These are phyloP conservation scores for Pterula multifida DNA, from an alignment of 1,284 basidiomycete species.

Conservation along the genomic window DNA sequence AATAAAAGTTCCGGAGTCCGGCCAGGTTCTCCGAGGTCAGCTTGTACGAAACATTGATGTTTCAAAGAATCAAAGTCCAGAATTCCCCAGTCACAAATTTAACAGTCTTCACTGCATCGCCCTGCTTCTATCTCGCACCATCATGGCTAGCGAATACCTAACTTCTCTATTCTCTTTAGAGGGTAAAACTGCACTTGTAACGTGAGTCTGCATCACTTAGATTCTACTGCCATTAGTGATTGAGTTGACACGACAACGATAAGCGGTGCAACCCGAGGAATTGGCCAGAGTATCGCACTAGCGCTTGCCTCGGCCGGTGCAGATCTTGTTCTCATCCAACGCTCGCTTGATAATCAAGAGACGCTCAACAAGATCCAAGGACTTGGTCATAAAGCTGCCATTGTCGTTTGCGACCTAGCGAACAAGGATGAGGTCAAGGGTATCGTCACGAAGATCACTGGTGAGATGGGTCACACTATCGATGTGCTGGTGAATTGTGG, in stretches of 20 bases:
- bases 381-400: slow-evolving; percentile 28
- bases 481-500: slow-evolving; percentile 91
- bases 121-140: too few relatives aligned
- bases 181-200: slow-evolving; percentile 54
- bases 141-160: slow-evolving; percentile 9
- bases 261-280: slow-evolving; percentile 32
- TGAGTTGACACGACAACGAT: slow-evolving; percentile 10
- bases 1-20: too few relatives aligned
- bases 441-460: slow-evolving; percentile 45
- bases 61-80: too few relatives aligned
- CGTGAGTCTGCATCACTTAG: slow-evolving; percentile 49
- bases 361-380: slow-evolving; percentile 44
- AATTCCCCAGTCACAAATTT: too few relatives aligned
- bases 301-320: slow-evolving; percentile 76
- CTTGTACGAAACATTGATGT: too few relatives aligned
- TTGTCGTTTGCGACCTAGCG: slow-evolving; percentile 69
- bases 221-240: slow-evolving; percentile 14
- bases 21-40: too few relatives aligned
- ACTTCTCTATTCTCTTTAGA: slow-evolving; percentile 45
- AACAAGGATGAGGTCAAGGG: slow-evolving; percentile 22
- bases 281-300: slow-evolving; percentile 61
- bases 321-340: slow-evolving; percentile 62
- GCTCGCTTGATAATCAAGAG: slow-evolving; percentile 33
- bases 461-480: slow-evolving; percentile 46
- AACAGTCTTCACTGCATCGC: too few relatives aligned